Percentiles rank a stretch among this genome's conserved stretches.
Conservation (phyloP, 805 yeast genomes). For the Candida koratica region DNA sequence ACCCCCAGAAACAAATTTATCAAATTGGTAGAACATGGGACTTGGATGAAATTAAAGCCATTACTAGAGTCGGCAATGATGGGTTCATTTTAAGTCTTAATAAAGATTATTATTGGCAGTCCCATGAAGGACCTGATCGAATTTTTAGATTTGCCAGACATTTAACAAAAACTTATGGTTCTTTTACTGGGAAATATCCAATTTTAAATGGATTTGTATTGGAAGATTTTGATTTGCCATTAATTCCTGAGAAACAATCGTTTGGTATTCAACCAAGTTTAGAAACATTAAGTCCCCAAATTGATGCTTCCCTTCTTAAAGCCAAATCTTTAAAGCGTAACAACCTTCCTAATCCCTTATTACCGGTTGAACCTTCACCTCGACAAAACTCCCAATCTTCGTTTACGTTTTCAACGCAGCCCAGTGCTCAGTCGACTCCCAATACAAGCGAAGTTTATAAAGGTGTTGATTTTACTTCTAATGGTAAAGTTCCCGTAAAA, state of each 20-base stretch:
- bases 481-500: constrained; percentile 40
- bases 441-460: constrained; percentile 22
- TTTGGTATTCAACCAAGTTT: constrained; percentile 9
- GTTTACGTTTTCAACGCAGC: background rate
- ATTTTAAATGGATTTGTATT: constrained; percentile 28
- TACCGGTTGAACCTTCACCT: constrained; percentile 18
- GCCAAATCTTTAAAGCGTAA: constrained; percentile 23
- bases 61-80: constrained; percentile 51
- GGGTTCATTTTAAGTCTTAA: constrained; percentile 62
- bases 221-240: constrained; percentile 34
- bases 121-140: constrained; percentile 36
- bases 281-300: constrained; percentile 18
- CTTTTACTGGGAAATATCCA: constrained; percentile 38
- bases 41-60: constrained; percentile 58
- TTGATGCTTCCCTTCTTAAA: constrained; percentile 20
- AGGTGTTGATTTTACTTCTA: constrained; percentile 39
- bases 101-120: constrained; percentile 77
- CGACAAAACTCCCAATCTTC: constrained; percentile 7
- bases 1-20: constrained; percentile 58
- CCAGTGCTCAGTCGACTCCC: constrained; percentile 3
- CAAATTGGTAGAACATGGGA: constrained; percentile 95
- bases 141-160: constrained; percentile 33
- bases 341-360: constrained; percentile 20
- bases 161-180: constrained; percentile 30
- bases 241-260: constrained; percentile 17